Conservation (phyloP, 2,329 filamentous ascomycete species). For the Fonsecaea multimorphosa region DNA sequence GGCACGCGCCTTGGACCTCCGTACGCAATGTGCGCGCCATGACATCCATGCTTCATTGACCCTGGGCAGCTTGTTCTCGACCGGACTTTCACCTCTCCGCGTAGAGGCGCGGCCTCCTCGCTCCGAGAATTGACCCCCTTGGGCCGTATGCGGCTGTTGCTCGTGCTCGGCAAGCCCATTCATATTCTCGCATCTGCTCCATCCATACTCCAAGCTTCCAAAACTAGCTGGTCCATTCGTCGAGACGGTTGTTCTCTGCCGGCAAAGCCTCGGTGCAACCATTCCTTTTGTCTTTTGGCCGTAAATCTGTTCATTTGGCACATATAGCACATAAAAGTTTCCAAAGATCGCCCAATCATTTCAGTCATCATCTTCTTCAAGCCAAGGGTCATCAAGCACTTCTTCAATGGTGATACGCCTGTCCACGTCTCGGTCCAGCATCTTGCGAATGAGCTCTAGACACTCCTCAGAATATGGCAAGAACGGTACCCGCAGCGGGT, state of each 20-base stretch:
- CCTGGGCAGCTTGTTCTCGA: not conserved
- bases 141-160: not conserved
- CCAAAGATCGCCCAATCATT: conserved; percentile 2
- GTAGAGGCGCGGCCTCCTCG: not conserved
- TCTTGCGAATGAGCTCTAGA: conserved; percentile 86
- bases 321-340: conserved; percentile 6
- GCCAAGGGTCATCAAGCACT: conserved; percentile 89
- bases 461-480: conserved; percentile 74
- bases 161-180: not conserved
- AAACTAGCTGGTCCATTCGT: not conserved
- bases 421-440: conserved; percentile 90
- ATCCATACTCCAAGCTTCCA: not conserved
- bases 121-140: not conserved
- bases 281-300: not conserved
- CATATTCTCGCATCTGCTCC: not conserved
- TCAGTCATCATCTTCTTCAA: conserved; percentile 41
- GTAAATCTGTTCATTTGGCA: conserved; percentile 5
- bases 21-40: not conserved
- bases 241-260: not conserved
- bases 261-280: not conserved
- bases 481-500: conserved; percentile 86
- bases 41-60: not conserved
- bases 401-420: conserved; percentile 83
- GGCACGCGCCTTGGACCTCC: not conserved
- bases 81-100: not conserved